Base-by-base conservation (phyloP, 345 rosid species). In the Toxicodendron radicans region DNA sequence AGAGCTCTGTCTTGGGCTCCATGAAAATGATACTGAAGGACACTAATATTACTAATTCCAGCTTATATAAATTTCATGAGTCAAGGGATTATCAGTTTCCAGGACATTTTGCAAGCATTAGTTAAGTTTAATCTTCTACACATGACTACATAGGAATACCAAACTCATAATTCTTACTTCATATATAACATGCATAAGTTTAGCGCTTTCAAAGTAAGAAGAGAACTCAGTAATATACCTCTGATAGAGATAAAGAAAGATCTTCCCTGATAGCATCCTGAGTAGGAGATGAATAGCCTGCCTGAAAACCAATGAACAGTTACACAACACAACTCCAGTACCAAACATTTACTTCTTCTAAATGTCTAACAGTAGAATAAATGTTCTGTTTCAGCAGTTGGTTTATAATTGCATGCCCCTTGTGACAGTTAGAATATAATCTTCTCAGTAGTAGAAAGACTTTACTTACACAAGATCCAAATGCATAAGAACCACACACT, bases 221-320 rank as follows among this genome's bases (percentile, higher is more conserved):
- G 14, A 27, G 18, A n/a, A 12, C 54, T 24, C 2, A 3, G 16
- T 70, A 14, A 51, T 4, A 69, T 77, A 88, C 97, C 92, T 90
- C 88, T 43, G 89, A 90, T 45, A 90, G 78, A 59, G 89, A 75
- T 3, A 94, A 84, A 71, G 88, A 77, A 51, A 94, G 81, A 77
- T 92, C 98, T 73, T 80, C 79, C 82, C 84, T 87, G 32, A 94
- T 91, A 32, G 97, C 98, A 59, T 83, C 73, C 81, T 94, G 97
- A 68, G 97, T 87, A 33, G 97, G 97, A 30, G 97, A 94, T 12
- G 98, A 94, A 73, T 86, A 92, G 35, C 97, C 98, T 11, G 83
- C 95, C 98, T 92, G 93, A 59, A 83, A 68, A 68, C 60, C 48
- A 74, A 60, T 51, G 48, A 51, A 7, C 21, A 70, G 68, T 18